phyloP scores from a whole-genome alignment of 306 rosid species.

The Castanospermum australe region DNA sequence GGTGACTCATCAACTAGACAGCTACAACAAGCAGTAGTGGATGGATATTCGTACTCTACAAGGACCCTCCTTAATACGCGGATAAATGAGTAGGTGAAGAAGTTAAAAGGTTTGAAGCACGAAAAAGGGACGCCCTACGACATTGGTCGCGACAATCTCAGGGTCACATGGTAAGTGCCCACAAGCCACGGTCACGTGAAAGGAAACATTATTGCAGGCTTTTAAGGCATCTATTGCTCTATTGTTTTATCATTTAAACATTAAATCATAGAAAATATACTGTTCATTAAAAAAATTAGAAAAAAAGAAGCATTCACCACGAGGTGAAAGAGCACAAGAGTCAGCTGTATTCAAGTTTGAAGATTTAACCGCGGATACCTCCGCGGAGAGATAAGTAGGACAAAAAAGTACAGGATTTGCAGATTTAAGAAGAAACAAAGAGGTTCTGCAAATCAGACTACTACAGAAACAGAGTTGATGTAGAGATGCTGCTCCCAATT shows the following conservation, averaged over 20 bases:
- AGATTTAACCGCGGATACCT: background rate
- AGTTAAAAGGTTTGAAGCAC: constrained; percentile 22
- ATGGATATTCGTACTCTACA: background rate
- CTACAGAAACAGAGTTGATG: background rate
- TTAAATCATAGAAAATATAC: background rate
- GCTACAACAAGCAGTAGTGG: background rate
- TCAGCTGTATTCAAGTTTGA: too few species aligned
- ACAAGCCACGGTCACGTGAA: constrained; percentile 19
- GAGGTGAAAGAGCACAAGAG: too few species aligned
- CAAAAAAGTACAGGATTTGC: background rate
- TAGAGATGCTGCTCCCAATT: background rate
- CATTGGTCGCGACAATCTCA: background rate
- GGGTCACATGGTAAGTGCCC: constrained; percentile 26
- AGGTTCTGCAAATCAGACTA: background rate
- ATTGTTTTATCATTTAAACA: too few species aligned
- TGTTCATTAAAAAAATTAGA: background rate
- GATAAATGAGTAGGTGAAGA: constrained; percentile 33
- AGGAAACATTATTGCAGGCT: too few species aligned
- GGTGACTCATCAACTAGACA: background rate
- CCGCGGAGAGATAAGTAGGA: background rate
- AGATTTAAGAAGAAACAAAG: background rate
- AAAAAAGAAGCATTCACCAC: too few species aligned
- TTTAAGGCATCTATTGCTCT: too few species aligned
- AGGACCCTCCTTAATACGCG: background rate
- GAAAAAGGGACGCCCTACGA: background rate